Evolutionary conservation across 2,329 filamentous ascomycete species (phyloP), one percentile per base, ranked within the genome.

Genomic region (Reticulascus tulasneorum): DNA sequence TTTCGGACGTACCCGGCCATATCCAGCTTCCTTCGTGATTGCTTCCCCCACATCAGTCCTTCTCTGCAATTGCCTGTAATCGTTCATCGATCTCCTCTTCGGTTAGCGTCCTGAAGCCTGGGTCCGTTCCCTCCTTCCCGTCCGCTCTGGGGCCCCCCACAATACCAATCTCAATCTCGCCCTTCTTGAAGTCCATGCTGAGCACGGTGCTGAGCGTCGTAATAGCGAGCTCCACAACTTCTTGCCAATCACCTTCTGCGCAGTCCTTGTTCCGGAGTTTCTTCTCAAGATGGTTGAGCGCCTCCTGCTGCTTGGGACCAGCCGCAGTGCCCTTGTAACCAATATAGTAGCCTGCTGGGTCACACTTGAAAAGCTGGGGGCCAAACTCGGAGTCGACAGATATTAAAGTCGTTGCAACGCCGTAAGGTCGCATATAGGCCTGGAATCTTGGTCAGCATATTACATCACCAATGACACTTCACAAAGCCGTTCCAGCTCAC

Each of bases 141-240:
- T 94, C 87, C 40, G 73, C 67, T 54, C 80, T 77, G 39, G 91
- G 90, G 20, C 89, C 91, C 49, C 93, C 93, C 36, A 96, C 93
- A 57, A 98, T 90, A 46, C 93, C 93, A 66, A 98, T 87, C 71
- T 98, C 93, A 62, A 98, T 83, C 73, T 98, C 93, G 53, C 86
- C 86, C 76, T 97, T 97, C 79, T 98, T 98, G 75, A 98, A 98
- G 64, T 98, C 93, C 64, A 97, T 94, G 66, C 91, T 96, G 47
- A 98, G 76, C 42, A 98, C 90, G 23, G 86, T 94, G 77, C 90
- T 95, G 63, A 98, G 71, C 7, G 93, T 91, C 28, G 88, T 86
- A 63, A 98, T 98, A 40, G 87, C 93, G 54, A 97, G 75, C 73
- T 98, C 93, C 32, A 98, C 91, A 31, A 98, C 93, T 43, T 98